phyloP scores from a whole-genome alignment of 371 early-diverging fungal genomes.

The Phascolomyces articulosus region DNA sequence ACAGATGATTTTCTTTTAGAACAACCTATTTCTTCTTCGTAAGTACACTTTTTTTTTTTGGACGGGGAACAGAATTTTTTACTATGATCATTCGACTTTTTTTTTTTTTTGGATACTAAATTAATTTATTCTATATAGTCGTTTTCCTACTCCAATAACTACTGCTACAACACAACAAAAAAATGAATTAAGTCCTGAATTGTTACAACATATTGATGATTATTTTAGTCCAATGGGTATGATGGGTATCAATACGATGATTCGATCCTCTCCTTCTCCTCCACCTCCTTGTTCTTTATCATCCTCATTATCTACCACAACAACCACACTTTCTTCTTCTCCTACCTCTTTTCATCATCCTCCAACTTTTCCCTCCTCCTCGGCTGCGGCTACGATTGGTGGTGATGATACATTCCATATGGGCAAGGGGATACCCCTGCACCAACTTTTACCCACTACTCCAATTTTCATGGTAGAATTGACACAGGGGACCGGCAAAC shows the following conservation, averaged over 20 bases:
- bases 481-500: background rate
- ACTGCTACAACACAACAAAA: background rate
- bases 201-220: conserved; percentile 11
- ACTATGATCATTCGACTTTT: too few species aligned
- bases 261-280: background rate
- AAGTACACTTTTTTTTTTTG: background rate
- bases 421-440: conserved; percentile 60
- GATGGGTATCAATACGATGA: too few species aligned
- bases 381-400: background rate
- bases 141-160: background rate
- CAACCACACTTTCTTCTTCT: background rate
- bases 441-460: conserved; percentile 52
- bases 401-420: conserved; percentile 18
- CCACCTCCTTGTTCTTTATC: background rate
- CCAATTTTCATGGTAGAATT: conserved; percentile 79
- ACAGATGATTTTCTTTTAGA: conserved; percentile 4
- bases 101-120: too few species aligned
- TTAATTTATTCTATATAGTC: background rate
- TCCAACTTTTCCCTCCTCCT: background rate
- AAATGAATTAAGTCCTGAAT: conserved; percentile 12
- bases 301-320: background rate
- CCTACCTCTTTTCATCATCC: background rate
- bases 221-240: conserved; percentile 1
- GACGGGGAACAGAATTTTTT: too few species aligned
- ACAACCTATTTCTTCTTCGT: background rate